Conservation (phyloP, 768 basidiomycete genomes). For the Trametes meyenii region DNA sequence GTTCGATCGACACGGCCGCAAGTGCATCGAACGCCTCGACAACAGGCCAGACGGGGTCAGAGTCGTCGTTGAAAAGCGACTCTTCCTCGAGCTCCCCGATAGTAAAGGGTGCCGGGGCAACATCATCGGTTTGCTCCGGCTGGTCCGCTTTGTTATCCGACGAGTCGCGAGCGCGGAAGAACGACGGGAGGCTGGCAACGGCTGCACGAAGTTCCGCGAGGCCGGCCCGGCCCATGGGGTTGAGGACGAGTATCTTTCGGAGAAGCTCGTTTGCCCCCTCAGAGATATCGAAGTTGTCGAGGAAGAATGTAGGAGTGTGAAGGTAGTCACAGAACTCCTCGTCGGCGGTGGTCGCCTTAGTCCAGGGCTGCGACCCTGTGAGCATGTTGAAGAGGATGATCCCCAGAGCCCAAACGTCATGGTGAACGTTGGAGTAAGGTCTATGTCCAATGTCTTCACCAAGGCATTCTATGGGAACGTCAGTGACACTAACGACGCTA, state of each 20-base stretch:
- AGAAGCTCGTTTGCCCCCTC: conserved; percentile 47
- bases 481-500: not conserved
- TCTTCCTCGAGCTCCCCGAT: not conserved
- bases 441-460: conserved; percentile 45
- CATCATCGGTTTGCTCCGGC: not conserved
- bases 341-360: conserved; percentile 49
- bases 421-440: conserved; percentile 58
- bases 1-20: not conserved
- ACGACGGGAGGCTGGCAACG: conserved; percentile 57
- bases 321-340: conserved; percentile 49
- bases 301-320: conserved; percentile 58
- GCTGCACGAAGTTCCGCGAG: conserved; percentile 60
- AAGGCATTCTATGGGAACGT: conserved; percentile 29
- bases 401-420: conserved; percentile 78
- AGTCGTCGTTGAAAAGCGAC: not conserved
- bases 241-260: conserved; percentile 61
- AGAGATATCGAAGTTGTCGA: conserved; percentile 52
- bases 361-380: conserved; percentile 60
- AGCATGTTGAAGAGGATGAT: conserved; percentile 86
- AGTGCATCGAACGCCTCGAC: not conserved
- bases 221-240: conserved; percentile 62
- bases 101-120: not conserved
- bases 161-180: conserved; percentile 59
- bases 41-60: not conserved
- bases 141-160: conserved; percentile 18